phyloP scores from a whole-genome alignment of 148 eudicot genomes.

The Chenopodium berlandieri region DNA sequence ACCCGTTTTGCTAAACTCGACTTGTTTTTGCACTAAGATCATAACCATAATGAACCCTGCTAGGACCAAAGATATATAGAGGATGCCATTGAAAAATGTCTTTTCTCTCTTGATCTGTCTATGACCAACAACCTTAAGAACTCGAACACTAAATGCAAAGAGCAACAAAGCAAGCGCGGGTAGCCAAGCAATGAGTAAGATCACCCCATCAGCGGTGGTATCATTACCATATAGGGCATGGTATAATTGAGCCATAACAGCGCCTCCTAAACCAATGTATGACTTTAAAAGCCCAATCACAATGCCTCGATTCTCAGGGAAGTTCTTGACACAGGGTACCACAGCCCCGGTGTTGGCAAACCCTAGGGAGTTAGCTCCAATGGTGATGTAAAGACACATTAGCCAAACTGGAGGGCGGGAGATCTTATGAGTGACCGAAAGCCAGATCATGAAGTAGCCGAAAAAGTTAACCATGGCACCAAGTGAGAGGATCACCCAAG shows the following conservation, averaged over 20 bases:
- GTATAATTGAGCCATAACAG: slow-evolving; percentile 24
- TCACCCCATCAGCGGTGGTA: slow-evolving; percentile 17
- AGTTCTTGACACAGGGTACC: slow-evolving; percentile 30
- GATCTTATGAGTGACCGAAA: slow-evolving; percentile 28
- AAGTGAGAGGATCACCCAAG: slow-evolving; percentile 27
- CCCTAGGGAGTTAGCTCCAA: slow-evolving; percentile 30
- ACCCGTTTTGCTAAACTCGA: too few species aligned
- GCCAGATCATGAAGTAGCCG: slow-evolving; percentile 29
- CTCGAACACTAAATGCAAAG: slow-evolving; percentile 23
- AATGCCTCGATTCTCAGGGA: slow-evolving; percentile 28
- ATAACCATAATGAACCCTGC: too few species aligned
- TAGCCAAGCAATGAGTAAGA: slow-evolving; percentile 27
- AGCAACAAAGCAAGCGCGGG: slow-evolving; percentile 23
- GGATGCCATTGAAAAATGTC: too few species aligned
- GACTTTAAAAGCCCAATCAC: slow-evolving; percentile 26
- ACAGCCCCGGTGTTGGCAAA: slow-evolving; percentile 25
- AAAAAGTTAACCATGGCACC: slow-evolving; percentile 24
- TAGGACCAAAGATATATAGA: too few species aligned
- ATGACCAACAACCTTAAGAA: slow-evolving; percentile 9
- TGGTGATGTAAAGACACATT: slow-evolving; percentile 24
- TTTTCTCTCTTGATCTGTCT: too few species aligned
- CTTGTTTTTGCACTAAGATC: too few species aligned
- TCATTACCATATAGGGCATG: slow-evolving; percentile 28
- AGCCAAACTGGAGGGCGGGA: slow-evolving; percentile 26
- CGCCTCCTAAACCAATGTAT: too few species aligned